Base-by-base conservation (phyloP, 768 basidiomycete species). In the Saitozyma podzolica region DNA sequence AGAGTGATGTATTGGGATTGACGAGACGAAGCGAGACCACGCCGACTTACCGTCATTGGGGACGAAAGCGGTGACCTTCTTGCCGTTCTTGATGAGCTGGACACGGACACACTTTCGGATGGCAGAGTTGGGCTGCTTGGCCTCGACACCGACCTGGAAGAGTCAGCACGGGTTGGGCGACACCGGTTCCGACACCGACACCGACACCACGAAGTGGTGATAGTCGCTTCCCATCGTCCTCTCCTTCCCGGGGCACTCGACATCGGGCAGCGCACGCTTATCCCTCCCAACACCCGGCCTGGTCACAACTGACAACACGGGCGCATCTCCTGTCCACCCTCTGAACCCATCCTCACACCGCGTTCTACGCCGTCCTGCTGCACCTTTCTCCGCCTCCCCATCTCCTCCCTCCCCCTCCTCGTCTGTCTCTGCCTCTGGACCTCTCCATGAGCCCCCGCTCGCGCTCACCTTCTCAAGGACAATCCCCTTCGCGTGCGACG, bases 21-120 rank as follows among this genome's bases (percentile, higher is more conserved):
- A 29, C 29, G 5, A 29, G 29, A 29, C 29, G 29, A 29, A 5
- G 5, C 29, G 29, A 29, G 29, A 29, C 29, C 14, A 2, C 17
- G 19, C 14, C 14, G 51, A 52, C 51, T 52, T 8, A 52, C 39
- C 75, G 62, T 76, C 77, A 71, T 81, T 81, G 66, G 95, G 95
- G 47, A 98, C 96, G 88, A 99, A 99, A 78, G 96, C 96, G 67
- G 95, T 98, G 80, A 99, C 95, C 82, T 98, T 98, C 89, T 99
- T 99, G 71, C 96, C 96, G 84, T 99, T 99, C 87, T 99, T 99
- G 82, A 99, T 98, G 73, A 99, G 86, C 79, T 99, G 96, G 67
- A 99, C 96, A 84, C 96, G 92, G 72, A 99, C 96, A 85, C 96
- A 99, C 82, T 99, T 99, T 82, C 96, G 93, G 83, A 99, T 98